phyloP scores from a whole-genome alignment of 2,329 filamentous ascomycete genomes.

The Diaporthe amygdali region DNA sequence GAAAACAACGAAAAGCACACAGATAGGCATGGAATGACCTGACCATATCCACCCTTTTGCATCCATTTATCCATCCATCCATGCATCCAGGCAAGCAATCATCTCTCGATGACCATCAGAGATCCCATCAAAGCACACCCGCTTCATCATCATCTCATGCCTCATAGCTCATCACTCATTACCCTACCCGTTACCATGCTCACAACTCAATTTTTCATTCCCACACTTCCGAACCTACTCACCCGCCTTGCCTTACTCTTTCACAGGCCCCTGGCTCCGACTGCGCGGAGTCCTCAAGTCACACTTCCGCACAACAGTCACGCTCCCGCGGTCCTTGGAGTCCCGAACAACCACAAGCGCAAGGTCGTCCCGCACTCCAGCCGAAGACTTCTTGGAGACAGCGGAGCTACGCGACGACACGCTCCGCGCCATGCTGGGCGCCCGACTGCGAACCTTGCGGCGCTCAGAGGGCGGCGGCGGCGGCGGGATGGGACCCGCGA shows the following conservation, averaged over 20 bases:
- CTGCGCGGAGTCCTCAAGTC: conserved; percentile 19
- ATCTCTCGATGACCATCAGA: not conserved
- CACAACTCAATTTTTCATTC: not conserved
- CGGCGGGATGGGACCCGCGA: not conserved
- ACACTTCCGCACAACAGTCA: conserved; percentile 24
- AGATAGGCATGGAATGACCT: conserved; percentile 7
- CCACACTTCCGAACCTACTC: not conserved
- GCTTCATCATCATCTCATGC: not conserved
- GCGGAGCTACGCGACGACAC: conserved; percentile 23
- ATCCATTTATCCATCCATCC: not conserved
- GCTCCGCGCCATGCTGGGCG: conserved; percentile 24
- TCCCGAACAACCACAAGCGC: conserved; percentile 26
- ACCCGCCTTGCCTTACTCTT: conserved; percentile 15
- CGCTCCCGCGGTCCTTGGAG: conserved; percentile 16
- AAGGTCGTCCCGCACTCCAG: conserved; percentile 17
- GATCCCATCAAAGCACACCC: not conserved
- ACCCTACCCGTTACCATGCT: not conserved
- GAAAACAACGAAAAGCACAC: not conserved
- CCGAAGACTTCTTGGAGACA: not conserved
- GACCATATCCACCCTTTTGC: not conserved
- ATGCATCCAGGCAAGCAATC: too few species aligned
- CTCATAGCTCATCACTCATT: conserved; percentile 2
- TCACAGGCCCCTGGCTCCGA: conserved; percentile 18
- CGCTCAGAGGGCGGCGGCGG: not conserved
- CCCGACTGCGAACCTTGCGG: conserved; percentile 21